Evolutionary conservation across 1,284 basidiomycete genomes (phyloP).

Genomic region (Sporisorium graminicola): DNA sequence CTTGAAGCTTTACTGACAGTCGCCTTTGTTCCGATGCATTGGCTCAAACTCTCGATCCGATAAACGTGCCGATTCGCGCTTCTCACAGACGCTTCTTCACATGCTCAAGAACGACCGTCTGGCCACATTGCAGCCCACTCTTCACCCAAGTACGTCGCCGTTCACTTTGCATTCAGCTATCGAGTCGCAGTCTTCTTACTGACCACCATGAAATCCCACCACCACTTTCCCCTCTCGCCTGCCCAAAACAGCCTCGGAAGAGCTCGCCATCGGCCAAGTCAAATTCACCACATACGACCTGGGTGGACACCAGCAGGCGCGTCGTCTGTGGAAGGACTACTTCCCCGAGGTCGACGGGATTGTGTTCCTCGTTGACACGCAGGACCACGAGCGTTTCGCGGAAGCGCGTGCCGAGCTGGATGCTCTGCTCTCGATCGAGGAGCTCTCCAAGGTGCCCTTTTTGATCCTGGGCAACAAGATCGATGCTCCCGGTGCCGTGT

Average conservation of each 20-base stretch:
- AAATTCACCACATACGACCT: slow-evolving; percentile 99
- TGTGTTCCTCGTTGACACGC: slow-evolving; percentile 96
- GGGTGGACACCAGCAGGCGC: slow-evolving; percentile 96
- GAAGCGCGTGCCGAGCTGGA: slow-evolving; percentile 98
- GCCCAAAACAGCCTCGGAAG: slow-evolving; percentile 84
- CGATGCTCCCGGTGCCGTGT: slow-evolving; percentile 95
- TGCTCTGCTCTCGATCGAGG: slow-evolving; percentile 90
- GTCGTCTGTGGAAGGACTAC: slow-evolving; percentile 99
- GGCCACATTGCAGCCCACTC: slow-evolving; percentile 96
- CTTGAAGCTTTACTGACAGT: slow-evolving; percentile 4
- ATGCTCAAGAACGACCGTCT: slow-evolving; percentile 99
- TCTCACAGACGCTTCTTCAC: slow-evolving; percentile 88
- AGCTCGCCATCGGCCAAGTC: slow-evolving; percentile 97
- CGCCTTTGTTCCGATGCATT: background rate
- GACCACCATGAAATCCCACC: background rate
- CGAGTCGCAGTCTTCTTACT: slow-evolving; percentile 37
- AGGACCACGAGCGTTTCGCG: slow-evolving; percentile 93
- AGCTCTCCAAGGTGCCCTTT: slow-evolving; percentile 89
- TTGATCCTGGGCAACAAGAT: slow-evolving; percentile 99
- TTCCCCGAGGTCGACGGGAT: slow-evolving; percentile 99
- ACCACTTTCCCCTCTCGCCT: background rate
- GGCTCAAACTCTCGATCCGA: too few relatives aligned
- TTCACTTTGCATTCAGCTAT: too few relatives aligned
- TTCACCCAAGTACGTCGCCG: slow-evolving; percentile 87
- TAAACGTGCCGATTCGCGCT: background rate